phyloP scores from a whole-genome alignment of 1,284 basidiomycete genomes.

The Fomitopsis betulina region DNA sequence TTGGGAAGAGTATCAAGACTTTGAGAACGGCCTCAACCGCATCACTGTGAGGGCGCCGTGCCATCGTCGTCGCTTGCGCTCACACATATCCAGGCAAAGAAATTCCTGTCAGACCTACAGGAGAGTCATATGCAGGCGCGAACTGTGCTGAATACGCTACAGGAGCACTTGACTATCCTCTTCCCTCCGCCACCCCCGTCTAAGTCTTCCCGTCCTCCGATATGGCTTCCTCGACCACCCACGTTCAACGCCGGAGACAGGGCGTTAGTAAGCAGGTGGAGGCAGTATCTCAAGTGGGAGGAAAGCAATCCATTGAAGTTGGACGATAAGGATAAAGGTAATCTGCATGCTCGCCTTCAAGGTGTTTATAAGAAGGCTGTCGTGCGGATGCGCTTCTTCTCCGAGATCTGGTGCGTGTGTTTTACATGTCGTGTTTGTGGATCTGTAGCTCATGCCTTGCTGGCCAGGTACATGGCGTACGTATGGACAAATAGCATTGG shows the following conservation, averaged over 20 bases:
- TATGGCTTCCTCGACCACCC: slow-evolving; percentile 71
- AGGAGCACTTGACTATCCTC: slow-evolving; percentile 63
- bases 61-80: background rate
- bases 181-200: slow-evolving; percentile 49
- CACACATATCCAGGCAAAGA: slow-evolving; percentile 67
- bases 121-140: slow-evolving; percentile 92
- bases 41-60: slow-evolving; percentile 54
- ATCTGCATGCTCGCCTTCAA: slow-evolving; percentile 68
- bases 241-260: slow-evolving; percentile 75
- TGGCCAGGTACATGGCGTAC: slow-evolving; percentile 83
- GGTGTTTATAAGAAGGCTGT: slow-evolving; percentile 87
- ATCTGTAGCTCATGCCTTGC: background rate
- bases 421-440: background rate
- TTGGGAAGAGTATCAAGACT: slow-evolving; percentile 94
- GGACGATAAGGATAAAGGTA: slow-evolving; percentile 77
- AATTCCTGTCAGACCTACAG: slow-evolving; percentile 85
- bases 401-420: slow-evolving; percentile 81
- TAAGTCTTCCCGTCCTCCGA: slow-evolving; percentile 34
- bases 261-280: slow-evolving; percentile 80
- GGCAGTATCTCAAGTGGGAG: slow-evolving; percentile 93
- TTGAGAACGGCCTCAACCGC: slow-evolving; percentile 89
- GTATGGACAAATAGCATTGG: slow-evolving; percentile 73
- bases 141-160: slow-evolving; percentile 81
- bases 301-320: slow-evolving; percentile 91
- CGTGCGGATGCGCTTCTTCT: slow-evolving; percentile 89